These are phyloP conservation scores for Xenoacremonium recifei DNA, from an alignment of 2,329 filamentous ascomycete species.

Conservation along the genomic window DNA sequence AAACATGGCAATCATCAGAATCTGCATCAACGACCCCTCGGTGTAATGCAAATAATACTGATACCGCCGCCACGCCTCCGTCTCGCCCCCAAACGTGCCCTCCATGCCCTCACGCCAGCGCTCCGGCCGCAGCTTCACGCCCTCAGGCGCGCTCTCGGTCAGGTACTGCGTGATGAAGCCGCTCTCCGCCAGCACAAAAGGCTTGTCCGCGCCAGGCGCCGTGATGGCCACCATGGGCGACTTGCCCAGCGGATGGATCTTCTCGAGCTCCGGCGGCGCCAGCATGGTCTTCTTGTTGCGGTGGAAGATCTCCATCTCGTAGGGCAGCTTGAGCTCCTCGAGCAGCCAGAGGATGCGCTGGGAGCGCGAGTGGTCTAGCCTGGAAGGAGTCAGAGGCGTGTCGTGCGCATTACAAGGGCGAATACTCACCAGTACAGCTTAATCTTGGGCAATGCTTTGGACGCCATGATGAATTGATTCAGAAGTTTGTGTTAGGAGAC, in stretches of 20 bases:
- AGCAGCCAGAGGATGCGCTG: slow-evolving; percentile 85
- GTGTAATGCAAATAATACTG: slow-evolving; percentile 78
- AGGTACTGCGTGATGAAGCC: slow-evolving; percentile 81
- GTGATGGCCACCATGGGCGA: slow-evolving; percentile 73
- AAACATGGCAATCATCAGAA: slow-evolving; percentile 64
- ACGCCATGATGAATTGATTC: slow-evolving; percentile 21
- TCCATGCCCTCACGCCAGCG: slow-evolving; percentile 59
- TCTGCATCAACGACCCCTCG: slow-evolving; percentile 79
- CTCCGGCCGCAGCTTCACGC: slow-evolving; percentile 48
- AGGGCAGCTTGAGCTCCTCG: slow-evolving; percentile 76
- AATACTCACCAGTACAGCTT: slow-evolving; percentile 64
- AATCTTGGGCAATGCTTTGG: slow-evolving; percentile 47
- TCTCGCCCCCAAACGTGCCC: slow-evolving; percentile 57
- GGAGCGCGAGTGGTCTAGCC: slow-evolving; percentile 80
- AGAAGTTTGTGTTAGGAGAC: too few relatives aligned
- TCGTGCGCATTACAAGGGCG: not conserved
- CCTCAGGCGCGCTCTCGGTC: slow-evolving; percentile 58
- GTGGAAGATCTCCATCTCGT: slow-evolving; percentile 78
- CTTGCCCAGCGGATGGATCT: slow-evolving; percentile 83
- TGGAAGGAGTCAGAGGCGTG: slow-evolving; percentile 33
- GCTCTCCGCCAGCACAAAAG: slow-evolving; percentile 74
- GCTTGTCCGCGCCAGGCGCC: slow-evolving; percentile 37
- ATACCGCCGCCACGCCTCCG: slow-evolving; percentile 58
- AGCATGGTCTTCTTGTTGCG: slow-evolving; percentile 59
- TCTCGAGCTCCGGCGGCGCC: slow-evolving; percentile 74